Conservation (phyloP, 768 basidiomycete species). For the Xerocomellus dryophilus region DNA sequence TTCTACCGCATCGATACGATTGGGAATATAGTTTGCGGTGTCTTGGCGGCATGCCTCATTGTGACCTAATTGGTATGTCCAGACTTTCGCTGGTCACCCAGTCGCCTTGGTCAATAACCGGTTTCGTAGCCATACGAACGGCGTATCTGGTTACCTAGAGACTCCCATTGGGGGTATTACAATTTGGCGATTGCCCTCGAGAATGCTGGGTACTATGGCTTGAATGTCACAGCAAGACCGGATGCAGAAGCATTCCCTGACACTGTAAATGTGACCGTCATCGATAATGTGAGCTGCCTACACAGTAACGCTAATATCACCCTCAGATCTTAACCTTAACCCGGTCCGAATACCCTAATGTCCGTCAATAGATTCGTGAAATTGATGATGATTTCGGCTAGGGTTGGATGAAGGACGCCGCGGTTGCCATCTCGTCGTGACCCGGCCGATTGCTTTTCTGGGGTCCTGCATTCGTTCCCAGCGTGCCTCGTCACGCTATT, state of each 20-base stretch:
- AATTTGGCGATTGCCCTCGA: conserved; percentile 52
- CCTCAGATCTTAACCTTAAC: not conserved
- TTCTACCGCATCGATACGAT: conserved; percentile 59
- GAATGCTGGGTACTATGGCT: conserved; percentile 51
- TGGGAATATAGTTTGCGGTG: conserved; percentile 46
- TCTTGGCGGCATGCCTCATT: not conserved
- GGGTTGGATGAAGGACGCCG: conserved; percentile 46
- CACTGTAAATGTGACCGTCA: conserved; percentile 14
- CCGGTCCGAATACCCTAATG: conserved; percentile 50
- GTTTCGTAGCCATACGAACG: conserved; percentile 53
- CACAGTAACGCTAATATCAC: not conserved
- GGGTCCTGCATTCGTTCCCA: conserved; percentile 58
- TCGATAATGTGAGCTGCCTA: conserved; percentile 30
- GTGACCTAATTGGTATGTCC: not conserved
- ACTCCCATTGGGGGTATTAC: conserved; percentile 32
- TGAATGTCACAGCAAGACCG: conserved; percentile 49
- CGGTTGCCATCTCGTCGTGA: not conserved
- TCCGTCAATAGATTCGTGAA: conserved; percentile 50
- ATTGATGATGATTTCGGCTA: conserved; percentile 56
- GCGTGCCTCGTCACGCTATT: conserved; percentile 45
- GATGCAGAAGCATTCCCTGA: conserved; percentile 46
- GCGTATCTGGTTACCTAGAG: conserved; percentile 43
- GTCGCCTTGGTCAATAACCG: conserved; percentile 59
- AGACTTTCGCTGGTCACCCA: conserved; percentile 51
- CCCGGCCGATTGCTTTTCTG: conserved; percentile 15